Evolutionary conservation across 441 rosid species (phyloP), one percentile per base, ranked within the genome.

Genomic region (Cnidoscolus chayamansa): DNA sequence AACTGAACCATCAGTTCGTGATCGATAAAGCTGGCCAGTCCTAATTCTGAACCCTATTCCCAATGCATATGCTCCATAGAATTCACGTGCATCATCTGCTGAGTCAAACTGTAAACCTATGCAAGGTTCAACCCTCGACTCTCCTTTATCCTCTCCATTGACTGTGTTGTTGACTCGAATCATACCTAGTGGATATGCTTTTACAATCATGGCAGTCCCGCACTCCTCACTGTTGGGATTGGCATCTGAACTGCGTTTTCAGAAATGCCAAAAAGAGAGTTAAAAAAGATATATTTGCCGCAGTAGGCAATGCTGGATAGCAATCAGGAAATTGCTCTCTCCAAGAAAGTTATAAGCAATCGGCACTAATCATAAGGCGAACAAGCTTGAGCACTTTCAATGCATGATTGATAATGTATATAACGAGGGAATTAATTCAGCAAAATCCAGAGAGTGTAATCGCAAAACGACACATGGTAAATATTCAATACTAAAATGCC

Each of bases 21-120:
- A 91, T 48, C 98, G 85, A 74, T 93, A 93, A 62, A 93, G 78
- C 74, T 90, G 98, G 65, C 98, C 97, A 0, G 83, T 86, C 77
- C 96, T 86, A 68, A 85, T 85, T 71, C 81, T 87, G 75, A 93
- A 91, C 67, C 97, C 94, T 2, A 81, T 59, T 25, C 78, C 79
- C 9, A 70, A 65, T 12, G 96, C 98, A 75, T 83, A 88, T 61
- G 76, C 47, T 56, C 67, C 77, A 72, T 87, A 91, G 72, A 82
- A 91, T 3, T 85, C 85, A 2, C 88, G 88, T 0, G 94, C 97
- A 76, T 86, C 90, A 50, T 89, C 94, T 0, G 90, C 87, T 0
- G 97, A 77, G 76, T 89, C 87, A 40, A 93, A 93, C 72, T 93
- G 94, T 74, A 88, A 57, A 17, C 98, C 98, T 1, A 80, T 81